Conservation (phyloP, 1,139 yeast species). For the Lodderomyces pseudojiufengensis region DNA sequence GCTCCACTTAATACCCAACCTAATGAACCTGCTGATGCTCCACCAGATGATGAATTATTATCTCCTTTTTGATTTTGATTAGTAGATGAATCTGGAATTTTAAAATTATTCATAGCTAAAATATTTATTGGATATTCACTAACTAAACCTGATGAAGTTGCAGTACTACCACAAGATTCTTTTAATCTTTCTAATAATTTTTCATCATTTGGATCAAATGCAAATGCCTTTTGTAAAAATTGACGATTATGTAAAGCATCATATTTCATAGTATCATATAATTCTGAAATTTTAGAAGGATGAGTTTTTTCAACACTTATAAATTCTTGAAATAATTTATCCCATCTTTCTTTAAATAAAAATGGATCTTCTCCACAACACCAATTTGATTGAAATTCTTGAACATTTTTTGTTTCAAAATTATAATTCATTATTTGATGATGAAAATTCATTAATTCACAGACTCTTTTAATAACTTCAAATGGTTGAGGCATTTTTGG, state of each 20-base stretch:
- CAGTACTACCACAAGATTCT: slow-evolving; percentile 45
- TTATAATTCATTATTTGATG: slow-evolving; percentile 80
- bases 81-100: slow-evolving; percentile 36
- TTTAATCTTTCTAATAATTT: slow-evolving; percentile 35
- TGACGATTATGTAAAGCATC: slow-evolving; percentile 95
- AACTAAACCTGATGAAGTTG: slow-evolving; percentile 62
- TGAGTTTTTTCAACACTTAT: slow-evolving; percentile 93
- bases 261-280: slow-evolving; percentile 97
- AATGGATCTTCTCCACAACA: slow-evolving; percentile 95
- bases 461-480: slow-evolving; percentile 87
- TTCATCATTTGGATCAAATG: slow-evolving; percentile 60
- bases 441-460: slow-evolving; percentile 93
- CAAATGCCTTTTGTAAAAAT: slow-evolving; percentile 78
- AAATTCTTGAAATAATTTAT: slow-evolving; percentile 89
- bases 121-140: slow-evolving; percentile 79
- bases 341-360: slow-evolving; percentile 95
- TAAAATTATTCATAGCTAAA: slow-evolving; percentile 72
- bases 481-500: slow-evolving; percentile 97
- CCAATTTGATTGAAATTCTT: slow-evolving; percentile 76
- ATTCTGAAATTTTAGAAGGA: slow-evolving; percentile 93
- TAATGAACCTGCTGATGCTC: slow-evolving; percentile 59
- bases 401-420: slow-evolving; percentile 64
- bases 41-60: slow-evolving; percentile 20
- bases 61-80: slow-evolving; percentile 4
- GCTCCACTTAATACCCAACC: slow-evolving; percentile 72